Base-by-base conservation (phyloP, 805 yeast species). In the Cyberlindnera veronae region DNA sequence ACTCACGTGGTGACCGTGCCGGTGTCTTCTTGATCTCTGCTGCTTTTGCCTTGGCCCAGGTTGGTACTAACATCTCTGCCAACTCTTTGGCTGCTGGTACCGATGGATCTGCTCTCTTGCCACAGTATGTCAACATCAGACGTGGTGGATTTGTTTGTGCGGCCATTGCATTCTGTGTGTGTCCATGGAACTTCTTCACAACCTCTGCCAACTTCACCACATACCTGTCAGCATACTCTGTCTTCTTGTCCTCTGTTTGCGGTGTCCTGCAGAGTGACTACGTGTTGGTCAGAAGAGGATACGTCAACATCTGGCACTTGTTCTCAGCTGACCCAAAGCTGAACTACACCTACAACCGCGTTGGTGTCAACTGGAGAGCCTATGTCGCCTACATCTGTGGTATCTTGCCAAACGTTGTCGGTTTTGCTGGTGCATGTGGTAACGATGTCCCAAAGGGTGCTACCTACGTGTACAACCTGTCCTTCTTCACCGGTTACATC, bases 361-460 rank as follows among this genome's bases (percentile, higher is more conserved):
- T 69, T 37, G 96, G 96, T 31, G 54, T 77, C 62, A 86, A 87
- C 58, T 86, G 95, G 93, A 72, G 95, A 58, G 96, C 91, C 2
- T 80, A 76, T 49, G 77, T 72, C 19, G 93, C 95, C 1, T 88
- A 88, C 60, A 61, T 88, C 50, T 72, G 81, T 50, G 95, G 95
- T 41, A 80, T 89, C 44, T 67, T 80, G 28, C 93, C 95, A 33
- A 88, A 87, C 55, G 81, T 89, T 57, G 84, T 84, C 14, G 96
- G 96, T 2, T 88, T 88, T 53, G 91, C 84, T 4, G 89, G 95
- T 48, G 88, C 89, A 6, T 78, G 85, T 16, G 85, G 81, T 28
- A 74, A 79, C 14, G 72, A 69, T 42, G 95, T 87, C 10, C 95
- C 95, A 21, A 64, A 68, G 32, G 95, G 91, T 29, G 96, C 95